phyloP scores from a whole-genome alignment of 345 rosid species.

The Punica granatum region DNA sequence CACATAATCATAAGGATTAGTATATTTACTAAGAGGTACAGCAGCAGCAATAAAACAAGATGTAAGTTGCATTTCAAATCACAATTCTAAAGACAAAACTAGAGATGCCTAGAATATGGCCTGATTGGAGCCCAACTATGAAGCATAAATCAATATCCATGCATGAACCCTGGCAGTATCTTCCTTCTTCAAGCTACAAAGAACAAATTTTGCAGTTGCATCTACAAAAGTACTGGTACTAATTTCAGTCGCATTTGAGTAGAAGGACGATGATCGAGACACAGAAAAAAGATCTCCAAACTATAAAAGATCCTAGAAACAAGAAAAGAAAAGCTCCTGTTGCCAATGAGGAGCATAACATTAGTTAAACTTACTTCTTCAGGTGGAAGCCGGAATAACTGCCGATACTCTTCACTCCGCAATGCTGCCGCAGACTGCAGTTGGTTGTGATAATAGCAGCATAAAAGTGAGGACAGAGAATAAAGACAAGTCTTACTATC shows the following conservation, averaged over 20 bases:
- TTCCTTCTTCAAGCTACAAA: not conserved
- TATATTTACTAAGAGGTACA: not conserved
- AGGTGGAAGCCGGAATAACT: conserved; percentile 69
- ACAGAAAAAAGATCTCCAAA: not conserved
- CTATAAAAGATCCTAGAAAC: not conserved
- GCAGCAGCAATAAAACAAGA: not conserved
- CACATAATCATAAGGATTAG: not conserved
- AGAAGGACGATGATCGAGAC: no score
- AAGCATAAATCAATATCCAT: not conserved
- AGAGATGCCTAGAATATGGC: not conserved
- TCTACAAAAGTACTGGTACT: not conserved
- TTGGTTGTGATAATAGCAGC: not conserved
- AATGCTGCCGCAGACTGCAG: conserved; percentile 41
- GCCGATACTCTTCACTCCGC: conserved; percentile 83
- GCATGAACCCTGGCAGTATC: not conserved
- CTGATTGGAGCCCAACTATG: not conserved
- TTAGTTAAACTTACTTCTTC: conserved; percentile 49
- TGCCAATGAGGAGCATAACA: not conserved
- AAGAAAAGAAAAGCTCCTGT: not conserved
- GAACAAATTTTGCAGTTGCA: not conserved
- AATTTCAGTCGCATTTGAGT: no score
- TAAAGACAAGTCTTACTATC: not conserved
- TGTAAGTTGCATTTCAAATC: no score
- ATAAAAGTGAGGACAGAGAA: conserved; percentile 2
- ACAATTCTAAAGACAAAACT: not conserved